These are phyloP conservation scores for Stemphylium beticola DNA, from an alignment of 2,329 filamentous ascomycete genomes.

Conservation along the genomic window DNA sequence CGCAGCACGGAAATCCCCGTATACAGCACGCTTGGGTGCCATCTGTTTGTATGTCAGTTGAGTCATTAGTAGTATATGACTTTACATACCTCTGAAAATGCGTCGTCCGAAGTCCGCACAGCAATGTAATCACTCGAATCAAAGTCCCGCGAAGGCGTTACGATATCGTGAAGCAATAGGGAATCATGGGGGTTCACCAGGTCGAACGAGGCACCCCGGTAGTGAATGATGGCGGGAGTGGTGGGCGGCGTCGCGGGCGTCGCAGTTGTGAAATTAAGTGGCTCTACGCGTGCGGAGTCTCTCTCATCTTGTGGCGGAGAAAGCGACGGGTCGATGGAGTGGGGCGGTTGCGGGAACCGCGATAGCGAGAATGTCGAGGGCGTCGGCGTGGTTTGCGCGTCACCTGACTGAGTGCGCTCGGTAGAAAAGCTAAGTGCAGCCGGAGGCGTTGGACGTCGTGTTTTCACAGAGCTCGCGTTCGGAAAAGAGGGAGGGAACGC, in stretches of 20 bases:
- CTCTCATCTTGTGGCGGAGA: conserved; percentile 30
- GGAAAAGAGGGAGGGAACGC: conserved; percentile 17
- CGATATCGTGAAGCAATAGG: conserved; percentile 44
- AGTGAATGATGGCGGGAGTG: conserved; percentile 48
- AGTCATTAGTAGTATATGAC: background rate
- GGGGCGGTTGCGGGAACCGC: conserved; percentile 45
- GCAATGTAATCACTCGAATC: conserved; percentile 43
- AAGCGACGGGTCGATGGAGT: conserved; percentile 24
- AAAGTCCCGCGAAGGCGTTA: conserved; percentile 45
- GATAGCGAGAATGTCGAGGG: conserved; percentile 40
- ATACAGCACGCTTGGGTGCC: conserved; percentile 39
- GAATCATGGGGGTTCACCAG: conserved; percentile 49
- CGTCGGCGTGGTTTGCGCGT: conserved; percentile 25
- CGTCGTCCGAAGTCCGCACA: conserved; percentile 32
- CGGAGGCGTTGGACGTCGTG: conserved; percentile 26
- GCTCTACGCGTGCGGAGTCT: conserved; percentile 25
- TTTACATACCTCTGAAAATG: conserved; percentile 24
- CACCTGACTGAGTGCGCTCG: conserved; percentile 28
- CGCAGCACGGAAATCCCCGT: conserved; percentile 38
- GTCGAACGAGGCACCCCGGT: conserved; percentile 49
- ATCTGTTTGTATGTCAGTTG: conserved; percentile 28
- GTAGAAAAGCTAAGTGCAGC: conserved; percentile 28
- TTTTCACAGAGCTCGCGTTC: conserved; percentile 23
- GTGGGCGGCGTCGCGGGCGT: conserved; percentile 45
- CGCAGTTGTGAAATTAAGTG: conserved; percentile 32